Evolutionary conservation across 2,329 filamentous ascomycete genomes (phyloP).

Genomic region (Epichloe aotearoae): DNA sequence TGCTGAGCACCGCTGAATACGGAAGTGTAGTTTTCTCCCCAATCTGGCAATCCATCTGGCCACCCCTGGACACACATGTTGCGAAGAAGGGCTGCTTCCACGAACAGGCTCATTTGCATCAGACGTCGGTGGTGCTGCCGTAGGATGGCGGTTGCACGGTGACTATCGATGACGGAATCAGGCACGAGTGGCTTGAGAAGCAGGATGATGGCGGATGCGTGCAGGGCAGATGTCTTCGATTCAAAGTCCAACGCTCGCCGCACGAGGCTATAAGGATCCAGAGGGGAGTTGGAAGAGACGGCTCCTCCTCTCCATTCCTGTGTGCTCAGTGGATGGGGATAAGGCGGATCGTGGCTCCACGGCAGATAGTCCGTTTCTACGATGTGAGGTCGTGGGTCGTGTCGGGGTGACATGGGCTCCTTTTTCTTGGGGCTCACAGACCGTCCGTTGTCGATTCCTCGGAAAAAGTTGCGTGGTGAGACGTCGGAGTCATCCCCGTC

Average conservation of each 20-base stretch:
- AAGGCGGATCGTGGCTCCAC: constrained; percentile 43
- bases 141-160: constrained; percentile 43
- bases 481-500: neutral
- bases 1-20: constrained; percentile 42
- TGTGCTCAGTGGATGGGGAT: constrained; percentile 30
- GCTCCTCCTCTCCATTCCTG: constrained; percentile 2
- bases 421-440: constrained; percentile 15
- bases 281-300: constrained; percentile 19
- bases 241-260: constrained; percentile 43
- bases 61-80: constrained; percentile 47
- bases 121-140: constrained; percentile 48
- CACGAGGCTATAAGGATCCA: constrained; percentile 43
- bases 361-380: constrained; percentile 47
- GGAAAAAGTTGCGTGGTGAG: neutral
- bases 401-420: constrained; percentile 16
- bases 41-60: constrained; percentile 35
- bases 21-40: constrained; percentile 40
- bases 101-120: constrained; percentile 44
- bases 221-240: constrained; percentile 39
- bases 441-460: constrained; percentile 7
- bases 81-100: constrained; percentile 46
- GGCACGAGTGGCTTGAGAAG: constrained; percentile 45
- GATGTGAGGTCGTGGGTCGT: constrained; percentile 28
- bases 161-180: constrained; percentile 37
- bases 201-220: constrained; percentile 47